Evolutionary conservation across 352 stramenopile genomes (phyloP).

Genomic region (Phytophthora sansomeana): DNA sequence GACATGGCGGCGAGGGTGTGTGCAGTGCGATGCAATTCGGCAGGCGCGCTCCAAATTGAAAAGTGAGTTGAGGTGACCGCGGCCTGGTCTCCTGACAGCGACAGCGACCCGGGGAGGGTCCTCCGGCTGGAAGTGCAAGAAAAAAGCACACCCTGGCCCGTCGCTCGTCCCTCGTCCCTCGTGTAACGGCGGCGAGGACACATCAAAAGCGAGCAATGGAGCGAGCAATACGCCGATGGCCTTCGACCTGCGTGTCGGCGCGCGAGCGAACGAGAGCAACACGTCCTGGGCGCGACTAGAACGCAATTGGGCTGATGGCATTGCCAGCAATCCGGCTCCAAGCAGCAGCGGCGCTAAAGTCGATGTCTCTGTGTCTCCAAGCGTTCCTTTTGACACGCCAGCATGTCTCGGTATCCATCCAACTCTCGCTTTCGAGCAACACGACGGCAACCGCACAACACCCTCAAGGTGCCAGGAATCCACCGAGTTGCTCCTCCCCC

Average conservation of each 20-base stretch:
- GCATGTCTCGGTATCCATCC: too few species aligned
- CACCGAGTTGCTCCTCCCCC: constrained; percentile 14
- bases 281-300: constrained; percentile 13
- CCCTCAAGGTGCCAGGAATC: too few species aligned
- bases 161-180: constrained; percentile 12
- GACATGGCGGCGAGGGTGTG: constrained; percentile 21
- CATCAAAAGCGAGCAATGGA: constrained; percentile 37
- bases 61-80: constrained; percentile 37
- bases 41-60: constrained; percentile 40
- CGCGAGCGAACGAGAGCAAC: constrained; percentile 24
- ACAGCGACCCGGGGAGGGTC: too few species aligned
- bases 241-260: constrained; percentile 4
- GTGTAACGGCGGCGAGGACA: constrained; percentile 27
- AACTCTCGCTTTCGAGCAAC: too few species aligned
- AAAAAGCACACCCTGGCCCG: neutral
- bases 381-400: too few species aligned
- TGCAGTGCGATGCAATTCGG: constrained; percentile 15
- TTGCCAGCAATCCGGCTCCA: too few species aligned
- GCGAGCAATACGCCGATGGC: constrained; percentile 30
- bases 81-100: neutral
- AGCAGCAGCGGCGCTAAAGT: too few species aligned
- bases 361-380: too few species aligned
- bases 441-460: too few species aligned
- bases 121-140: neutral
- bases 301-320: constrained; percentile 14